A percentile compares a stretch with the other conserved stretches of the same genome.
These are phyloP conservation scores for Fusarium beomiforme DNA, from an alignment of 2,329 filamentous ascomycete species.

Conservation along the genomic window DNA sequence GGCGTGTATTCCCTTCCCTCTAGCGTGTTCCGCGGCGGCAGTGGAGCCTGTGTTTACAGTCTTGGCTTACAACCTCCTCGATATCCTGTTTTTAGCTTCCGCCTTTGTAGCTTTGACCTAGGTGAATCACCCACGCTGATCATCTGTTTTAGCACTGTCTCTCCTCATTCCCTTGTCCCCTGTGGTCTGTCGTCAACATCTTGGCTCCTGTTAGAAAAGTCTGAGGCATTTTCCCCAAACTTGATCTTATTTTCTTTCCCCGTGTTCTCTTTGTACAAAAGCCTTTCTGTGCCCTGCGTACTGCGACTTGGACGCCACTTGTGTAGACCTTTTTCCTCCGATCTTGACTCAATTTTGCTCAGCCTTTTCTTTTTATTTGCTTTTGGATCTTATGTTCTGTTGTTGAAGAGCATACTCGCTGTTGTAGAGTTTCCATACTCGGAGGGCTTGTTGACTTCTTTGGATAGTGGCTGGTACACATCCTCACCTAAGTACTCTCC, in stretches of 20 bases:
- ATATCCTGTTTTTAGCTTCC: slow-evolving; percentile 19
- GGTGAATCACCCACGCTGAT: slow-evolving; percentile 31
- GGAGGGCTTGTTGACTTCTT: background rate
- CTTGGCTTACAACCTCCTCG: slow-evolving; percentile 10
- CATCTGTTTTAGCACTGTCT: slow-evolving; percentile 30
- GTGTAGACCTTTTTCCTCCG: background rate
- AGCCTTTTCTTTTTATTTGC: background rate
- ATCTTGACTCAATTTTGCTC: background rate
- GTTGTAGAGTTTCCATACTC: background rate
- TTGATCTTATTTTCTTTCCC: background rate
- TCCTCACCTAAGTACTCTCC: background rate
- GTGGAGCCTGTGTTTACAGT: background rate
- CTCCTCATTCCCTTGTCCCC: slow-evolving; percentile 28
- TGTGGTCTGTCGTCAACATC: slow-evolving; percentile 1
- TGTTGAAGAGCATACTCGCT: background rate
- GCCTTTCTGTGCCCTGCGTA: slow-evolving; percentile 9
- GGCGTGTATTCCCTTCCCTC: background rate
- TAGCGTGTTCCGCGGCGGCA: background rate
- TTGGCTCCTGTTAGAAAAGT: slow-evolving; percentile 19
- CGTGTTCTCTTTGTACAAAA: slow-evolving; percentile 19
- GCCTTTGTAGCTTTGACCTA: slow-evolving; percentile 1
- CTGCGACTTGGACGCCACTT: background rate
- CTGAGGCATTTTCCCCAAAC: slow-evolving; percentile 26
- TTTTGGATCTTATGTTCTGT: background rate
- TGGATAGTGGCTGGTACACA: background rate